Evolutionary conservation across 805 yeast species (phyloP).

Genomic region (Saturnispora halmiae): DNA sequence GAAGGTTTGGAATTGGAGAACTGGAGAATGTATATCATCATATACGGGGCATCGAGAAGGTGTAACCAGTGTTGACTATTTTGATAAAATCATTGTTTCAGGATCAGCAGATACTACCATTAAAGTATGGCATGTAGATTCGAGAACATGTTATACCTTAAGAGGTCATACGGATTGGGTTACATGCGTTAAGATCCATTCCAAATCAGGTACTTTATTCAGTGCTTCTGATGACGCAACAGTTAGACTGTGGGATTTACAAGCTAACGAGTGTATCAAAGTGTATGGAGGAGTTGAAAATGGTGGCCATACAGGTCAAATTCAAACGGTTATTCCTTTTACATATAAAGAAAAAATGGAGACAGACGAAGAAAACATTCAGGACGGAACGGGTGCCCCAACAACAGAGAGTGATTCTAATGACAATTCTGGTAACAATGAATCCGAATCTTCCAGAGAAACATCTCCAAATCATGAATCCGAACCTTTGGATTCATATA

Average conservation of each 20-base stretch:
- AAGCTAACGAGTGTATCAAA: conserved; percentile 66
- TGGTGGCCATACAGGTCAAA: conserved; percentile 89
- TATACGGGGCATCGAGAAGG: conserved; percentile 88
- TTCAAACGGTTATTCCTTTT: conserved; percentile 84
- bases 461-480: conserved; percentile 19
- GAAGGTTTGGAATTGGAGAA: conserved; percentile 91
- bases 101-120: conserved; percentile 91
- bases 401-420: conserved; percentile 37
- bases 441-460: conserved; percentile 12
- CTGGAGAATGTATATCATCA: conserved; percentile 90
- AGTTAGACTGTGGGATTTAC: conserved; percentile 89
- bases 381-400: conserved; percentile 9
- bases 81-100: conserved; percentile 71
- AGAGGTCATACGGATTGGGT: conserved; percentile 94
- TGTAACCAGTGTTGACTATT: conserved; percentile 76
- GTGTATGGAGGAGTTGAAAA: conserved; percentile 67
- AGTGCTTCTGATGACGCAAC: conserved; percentile 90
- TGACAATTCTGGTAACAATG: conserved; percentile 11
- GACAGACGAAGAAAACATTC: conserved; percentile 22
- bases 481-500: conserved; percentile 18
- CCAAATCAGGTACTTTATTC: conserved; percentile 66
- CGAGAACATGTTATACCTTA: conserved; percentile 83
- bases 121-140: conserved; percentile 94
- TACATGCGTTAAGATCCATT: conserved; percentile 79
- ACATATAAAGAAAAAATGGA: conserved; percentile 53